Percentiles rank a stretch among this genome's conserved stretches.
phyloP scores from a whole-genome alignment of 2,329 filamentous ascomycete genomes.

The Chrysosporium queenslandicum region DNA sequence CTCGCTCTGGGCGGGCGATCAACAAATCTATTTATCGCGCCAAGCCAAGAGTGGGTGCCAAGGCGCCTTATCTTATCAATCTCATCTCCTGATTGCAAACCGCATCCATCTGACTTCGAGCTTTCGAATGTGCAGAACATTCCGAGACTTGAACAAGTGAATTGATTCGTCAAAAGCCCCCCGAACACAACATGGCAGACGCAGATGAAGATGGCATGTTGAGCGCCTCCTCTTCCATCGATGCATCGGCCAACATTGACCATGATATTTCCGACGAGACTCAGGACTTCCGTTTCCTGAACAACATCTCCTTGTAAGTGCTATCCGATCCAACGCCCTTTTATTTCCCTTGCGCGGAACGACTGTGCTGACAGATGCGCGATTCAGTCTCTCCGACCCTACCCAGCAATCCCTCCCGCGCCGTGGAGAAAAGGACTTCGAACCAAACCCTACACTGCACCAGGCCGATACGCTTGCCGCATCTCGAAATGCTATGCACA shows the following conservation, averaged over 20 bases:
- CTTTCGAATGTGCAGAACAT: neutral
- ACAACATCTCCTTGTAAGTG: conserved; percentile 43
- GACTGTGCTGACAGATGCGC: neutral
- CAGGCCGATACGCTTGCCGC: conserved; percentile 70
- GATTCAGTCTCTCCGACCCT: conserved; percentile 27
- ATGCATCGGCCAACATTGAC: conserved; percentile 37
- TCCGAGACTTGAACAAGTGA: neutral
- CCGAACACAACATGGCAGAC: conserved; percentile 38
- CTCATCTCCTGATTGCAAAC: neutral
- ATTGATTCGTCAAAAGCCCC: neutral
- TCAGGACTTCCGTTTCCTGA: conserved; percentile 74
- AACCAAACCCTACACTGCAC: conserved; percentile 75
- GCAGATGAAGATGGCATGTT: conserved; percentile 36
- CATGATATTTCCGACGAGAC: conserved; percentile 65
- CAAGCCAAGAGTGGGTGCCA: neutral
- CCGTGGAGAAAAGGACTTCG: conserved; percentile 94
- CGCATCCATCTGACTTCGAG: too few species aligned
- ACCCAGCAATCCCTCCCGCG: conserved; percentile 55
- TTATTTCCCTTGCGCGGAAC: neutral
- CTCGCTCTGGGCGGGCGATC: too few species aligned
- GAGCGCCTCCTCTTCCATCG: conserved; percentile 21
- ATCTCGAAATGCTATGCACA: conserved; percentile 79
- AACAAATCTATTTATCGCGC: neutral
- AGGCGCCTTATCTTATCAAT: conserved; percentile 4
- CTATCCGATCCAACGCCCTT: neutral